phyloP scores from a whole-genome alignment of 75 land plant genomes.

The Cryptomeria japonica region DNA sequence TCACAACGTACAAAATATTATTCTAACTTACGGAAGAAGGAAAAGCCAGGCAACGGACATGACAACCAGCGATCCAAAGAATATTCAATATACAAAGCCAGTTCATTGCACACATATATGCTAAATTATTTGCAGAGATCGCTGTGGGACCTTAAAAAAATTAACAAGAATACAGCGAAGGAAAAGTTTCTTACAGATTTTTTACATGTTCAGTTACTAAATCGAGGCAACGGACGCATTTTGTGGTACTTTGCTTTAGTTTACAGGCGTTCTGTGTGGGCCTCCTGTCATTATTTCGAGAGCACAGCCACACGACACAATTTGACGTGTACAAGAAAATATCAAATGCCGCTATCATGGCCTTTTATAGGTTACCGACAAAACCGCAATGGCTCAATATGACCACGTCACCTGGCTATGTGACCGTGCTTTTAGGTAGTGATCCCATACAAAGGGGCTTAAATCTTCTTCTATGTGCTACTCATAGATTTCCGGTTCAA shows the following conservation, averaged over 20 bases:
- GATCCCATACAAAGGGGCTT: no score
- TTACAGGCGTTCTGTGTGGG: not conserved
- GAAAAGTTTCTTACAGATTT: not conserved
- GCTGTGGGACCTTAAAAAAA: not conserved
- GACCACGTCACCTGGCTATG: no score
- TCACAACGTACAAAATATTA: not conserved
- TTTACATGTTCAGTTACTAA: not conserved
- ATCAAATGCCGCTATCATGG: no score
- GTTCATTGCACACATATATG: not conserved
- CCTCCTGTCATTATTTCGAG: not conserved
- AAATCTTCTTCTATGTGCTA: no score
- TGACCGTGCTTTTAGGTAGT: no score
- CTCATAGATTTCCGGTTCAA: no score
- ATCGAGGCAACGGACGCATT: not conserved
- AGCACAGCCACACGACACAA: no score
- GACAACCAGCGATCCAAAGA: not conserved
- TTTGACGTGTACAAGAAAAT: no score
- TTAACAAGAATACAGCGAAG: not conserved
- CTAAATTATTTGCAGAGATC: not conserved
- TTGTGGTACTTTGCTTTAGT: not conserved
- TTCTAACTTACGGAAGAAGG: not conserved
- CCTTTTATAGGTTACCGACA: no score
- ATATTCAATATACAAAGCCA: not conserved
- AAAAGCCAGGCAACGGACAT: not conserved
- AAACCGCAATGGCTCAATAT: no score